Evolutionary conservation across 805 yeast genomes (phyloP).

Genomic region (Wickerhamia fluorescens): DNA sequence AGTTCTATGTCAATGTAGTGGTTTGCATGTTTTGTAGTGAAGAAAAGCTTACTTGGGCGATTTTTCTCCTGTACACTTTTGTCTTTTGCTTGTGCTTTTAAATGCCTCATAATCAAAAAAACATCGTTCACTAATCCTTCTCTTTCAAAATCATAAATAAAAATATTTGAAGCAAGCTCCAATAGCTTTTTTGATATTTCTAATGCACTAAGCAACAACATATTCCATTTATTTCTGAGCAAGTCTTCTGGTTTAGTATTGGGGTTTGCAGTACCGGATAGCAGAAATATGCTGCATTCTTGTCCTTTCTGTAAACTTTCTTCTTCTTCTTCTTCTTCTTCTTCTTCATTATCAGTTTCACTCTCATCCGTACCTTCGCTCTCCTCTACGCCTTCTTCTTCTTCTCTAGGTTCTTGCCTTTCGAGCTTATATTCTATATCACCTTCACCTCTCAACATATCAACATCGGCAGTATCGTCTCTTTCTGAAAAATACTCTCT

Average conservation of each 20-base stretch:
- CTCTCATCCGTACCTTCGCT: neutral
- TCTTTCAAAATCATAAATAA: constrained; percentile 47
- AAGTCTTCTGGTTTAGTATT: neutral
- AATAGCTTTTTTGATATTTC: constrained; percentile 41
- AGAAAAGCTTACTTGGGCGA: too few species aligned
- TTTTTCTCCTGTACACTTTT: neutral
- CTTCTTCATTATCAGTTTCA: constrained; percentile 2
- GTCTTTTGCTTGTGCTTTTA: neutral
- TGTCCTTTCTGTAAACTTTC: neutral
- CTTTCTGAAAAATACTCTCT: constrained; percentile 3
- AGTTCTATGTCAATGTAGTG: constrained; percentile 26
- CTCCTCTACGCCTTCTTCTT: too few species aligned
- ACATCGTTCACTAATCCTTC: constrained; percentile 69
- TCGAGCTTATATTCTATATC: too few species aligned
- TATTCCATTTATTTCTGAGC: constrained; percentile 13
- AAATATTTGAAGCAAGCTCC: constrained; percentile 35
- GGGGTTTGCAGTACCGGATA: too few species aligned
- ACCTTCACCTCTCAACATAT: constrained; percentile 6
- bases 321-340: constrained; percentile 3
- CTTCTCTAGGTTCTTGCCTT: neutral
- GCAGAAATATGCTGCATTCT: constrained; percentile 10
- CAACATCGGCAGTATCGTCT: constrained; percentile 6
- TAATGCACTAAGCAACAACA: constrained; percentile 46
- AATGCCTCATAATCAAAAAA: neutral
- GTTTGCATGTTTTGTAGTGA: constrained; percentile 14